phyloP scores from a whole-genome alignment of 495 filamentous ascomycete genomes.

The Tuber magnatum region DNA sequence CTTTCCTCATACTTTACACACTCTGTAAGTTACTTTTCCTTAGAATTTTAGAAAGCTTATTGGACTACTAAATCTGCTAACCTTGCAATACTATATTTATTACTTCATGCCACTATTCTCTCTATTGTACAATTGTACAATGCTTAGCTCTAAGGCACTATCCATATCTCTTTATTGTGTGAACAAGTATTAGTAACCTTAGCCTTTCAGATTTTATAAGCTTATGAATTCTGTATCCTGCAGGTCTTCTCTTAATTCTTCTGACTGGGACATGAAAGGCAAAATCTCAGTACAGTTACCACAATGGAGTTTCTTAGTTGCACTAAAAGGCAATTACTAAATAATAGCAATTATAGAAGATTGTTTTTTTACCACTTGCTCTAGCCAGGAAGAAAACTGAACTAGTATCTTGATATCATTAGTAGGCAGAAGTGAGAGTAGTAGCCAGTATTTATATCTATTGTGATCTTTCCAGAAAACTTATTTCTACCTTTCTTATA shows the following conservation, averaged over 20 bases:
- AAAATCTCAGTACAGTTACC: neutral
- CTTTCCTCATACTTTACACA: too few species aligned
- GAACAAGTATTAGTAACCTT: neutral
- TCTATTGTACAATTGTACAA: neutral
- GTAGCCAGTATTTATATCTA: too few species aligned
- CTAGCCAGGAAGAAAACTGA: too few species aligned
- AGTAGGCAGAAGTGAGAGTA: too few species aligned
- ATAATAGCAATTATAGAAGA: neutral
- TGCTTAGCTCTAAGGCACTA: slow-evolving; percentile 2
- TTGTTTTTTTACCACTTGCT: too few species aligned
- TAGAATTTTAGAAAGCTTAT: neutral
- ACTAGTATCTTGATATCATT: too few species aligned
- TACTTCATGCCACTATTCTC: neutral
- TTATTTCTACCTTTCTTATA: too few species aligned
- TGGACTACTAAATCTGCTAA: neutral
- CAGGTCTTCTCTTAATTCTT: neutral
- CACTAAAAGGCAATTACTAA: neutral
- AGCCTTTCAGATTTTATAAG: neutral
- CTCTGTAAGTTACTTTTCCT: too few species aligned
- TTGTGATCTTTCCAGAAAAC: too few species aligned
- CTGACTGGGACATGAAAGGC: neutral
- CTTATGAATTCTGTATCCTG: neutral
- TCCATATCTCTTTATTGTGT: neutral
- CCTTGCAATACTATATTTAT: slow-evolving; percentile 11
- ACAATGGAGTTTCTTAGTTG: neutral